phyloP scores from a whole-genome alignment of 805 yeast genomes.

The Debaryomyces maramus region DNA sequence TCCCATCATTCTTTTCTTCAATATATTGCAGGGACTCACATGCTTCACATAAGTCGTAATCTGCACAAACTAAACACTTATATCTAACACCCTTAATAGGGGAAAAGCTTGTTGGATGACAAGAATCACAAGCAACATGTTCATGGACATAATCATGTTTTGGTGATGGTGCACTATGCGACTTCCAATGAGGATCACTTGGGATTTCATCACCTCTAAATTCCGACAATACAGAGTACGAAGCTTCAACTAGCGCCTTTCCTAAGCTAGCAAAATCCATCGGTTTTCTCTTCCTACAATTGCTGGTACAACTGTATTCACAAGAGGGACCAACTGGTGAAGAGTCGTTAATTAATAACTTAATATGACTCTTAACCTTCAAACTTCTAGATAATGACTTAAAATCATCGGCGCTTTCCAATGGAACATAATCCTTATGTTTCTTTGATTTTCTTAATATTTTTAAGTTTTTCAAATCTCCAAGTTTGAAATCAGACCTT shows the following conservation, averaged over 20 bases:
- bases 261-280: constrained; percentile 24
- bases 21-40: constrained; percentile 24
- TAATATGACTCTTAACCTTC: constrained; percentile 46
- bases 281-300: constrained; percentile 8
- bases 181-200: background rate
- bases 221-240: constrained; percentile 15
- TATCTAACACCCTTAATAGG: constrained; percentile 50
- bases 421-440: constrained; percentile 37
- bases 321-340: constrained; percentile 3
- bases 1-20: constrained; percentile 12
- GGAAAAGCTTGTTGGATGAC: constrained; percentile 26
- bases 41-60: constrained; percentile 52
- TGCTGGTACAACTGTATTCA: background rate
- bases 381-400: constrained; percentile 45
- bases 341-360: constrained; percentile 28
- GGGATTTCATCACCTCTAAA: background rate
- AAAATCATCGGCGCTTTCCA: constrained; percentile 42
- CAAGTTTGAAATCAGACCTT: background rate
- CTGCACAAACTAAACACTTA: constrained; percentile 51
- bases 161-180: background rate
- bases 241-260: constrained; percentile 27
- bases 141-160: constrained; percentile 17
- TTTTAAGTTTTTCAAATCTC: constrained; percentile 10
- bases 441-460: constrained; percentile 49
- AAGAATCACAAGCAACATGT: constrained; percentile 35